These are phyloP conservation scores for Brassica nigra DNA, from an alignment of 345 rosid genomes.

Conservation along the genomic window DNA sequence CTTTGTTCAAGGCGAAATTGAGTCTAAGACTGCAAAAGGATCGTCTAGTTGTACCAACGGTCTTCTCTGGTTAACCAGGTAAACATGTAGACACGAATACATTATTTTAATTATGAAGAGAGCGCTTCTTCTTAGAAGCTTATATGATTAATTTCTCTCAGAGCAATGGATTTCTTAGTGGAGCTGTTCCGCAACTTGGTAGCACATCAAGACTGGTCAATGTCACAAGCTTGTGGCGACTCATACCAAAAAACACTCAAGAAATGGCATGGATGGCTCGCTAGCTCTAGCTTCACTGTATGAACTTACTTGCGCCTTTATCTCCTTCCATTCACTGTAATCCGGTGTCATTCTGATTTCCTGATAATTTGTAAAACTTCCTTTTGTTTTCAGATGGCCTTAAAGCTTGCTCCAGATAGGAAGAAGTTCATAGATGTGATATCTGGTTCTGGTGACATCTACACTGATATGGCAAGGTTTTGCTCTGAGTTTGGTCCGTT, in stretches of 20 bases:
- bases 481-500: conserved; percentile 76
- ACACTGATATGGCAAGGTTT: conserved; percentile 80
- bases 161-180: conserved; percentile 96
- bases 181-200: conserved; percentile 87
- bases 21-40: conserved; percentile 70
- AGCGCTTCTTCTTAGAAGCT: neutral
- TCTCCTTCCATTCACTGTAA: neutral
- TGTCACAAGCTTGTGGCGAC: conserved; percentile 85
- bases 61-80: conserved; percentile 98
- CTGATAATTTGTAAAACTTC: neutral
- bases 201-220: conserved; percentile 82
- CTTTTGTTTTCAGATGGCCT: conserved; percentile 60
- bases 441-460: conserved; percentile 73
- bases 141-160: conserved; percentile 37
- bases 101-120: neutral
- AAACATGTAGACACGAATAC: neutral
- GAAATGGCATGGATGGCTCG: conserved; percentile 93
- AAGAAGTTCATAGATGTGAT: conserved; percentile 92
- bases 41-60: conserved; percentile 96
- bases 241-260: conserved; percentile 88
- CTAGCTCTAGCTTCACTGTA: conserved; percentile 85
- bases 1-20: conserved; percentile 79
- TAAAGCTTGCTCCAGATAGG: conserved; percentile 97
- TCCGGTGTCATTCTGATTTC: neutral
- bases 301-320: conserved; percentile 31